phyloP scores from a whole-genome alignment of 441 rosid genomes.

The Erodium chrysanthum region DNA sequence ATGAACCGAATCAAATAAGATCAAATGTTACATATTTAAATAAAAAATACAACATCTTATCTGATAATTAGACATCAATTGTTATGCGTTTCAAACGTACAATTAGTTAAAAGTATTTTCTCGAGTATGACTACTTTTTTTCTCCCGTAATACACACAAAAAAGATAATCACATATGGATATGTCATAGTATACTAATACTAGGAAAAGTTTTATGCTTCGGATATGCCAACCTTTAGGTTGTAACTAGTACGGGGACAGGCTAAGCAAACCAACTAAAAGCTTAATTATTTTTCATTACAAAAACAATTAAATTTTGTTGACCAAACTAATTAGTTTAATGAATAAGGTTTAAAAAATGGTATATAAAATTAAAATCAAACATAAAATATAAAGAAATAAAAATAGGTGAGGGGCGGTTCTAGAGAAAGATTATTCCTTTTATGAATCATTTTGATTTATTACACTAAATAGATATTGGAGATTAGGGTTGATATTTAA shows the following conservation, averaged over 20 bases:
- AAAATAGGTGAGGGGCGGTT: conserved; percentile 6
- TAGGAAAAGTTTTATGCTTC: conserved; percentile 16
- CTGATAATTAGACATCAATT: too few relatives aligned
- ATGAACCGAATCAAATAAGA: too few relatives aligned
- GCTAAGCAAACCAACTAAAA: conserved; percentile 12
- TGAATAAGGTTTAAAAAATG: too few relatives aligned
- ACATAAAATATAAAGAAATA: background rate
- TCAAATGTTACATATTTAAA: too few relatives aligned
- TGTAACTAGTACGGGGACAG: background rate
- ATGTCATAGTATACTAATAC: background rate
- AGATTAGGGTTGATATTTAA: background rate
- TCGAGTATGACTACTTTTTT: too few relatives aligned
- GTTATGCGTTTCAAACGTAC: too few relatives aligned
- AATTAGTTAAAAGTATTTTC: too few relatives aligned
- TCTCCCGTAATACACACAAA: background rate
- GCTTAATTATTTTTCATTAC: background rate
- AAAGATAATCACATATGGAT: background rate
- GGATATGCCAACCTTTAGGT: conserved; percentile 17
- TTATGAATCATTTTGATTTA: background rate
- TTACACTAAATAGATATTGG: background rate
- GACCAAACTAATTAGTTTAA: background rate
- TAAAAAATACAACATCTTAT: too few relatives aligned
- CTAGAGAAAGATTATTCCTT: background rate
- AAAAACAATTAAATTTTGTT: background rate
- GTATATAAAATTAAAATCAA: background rate